A percentile compares a stretch with the other conserved stretches of the same genome.
Conservation (phyloP, 371 early-diverging fungal genomes). For the Catenaria anguillulae region DNA sequence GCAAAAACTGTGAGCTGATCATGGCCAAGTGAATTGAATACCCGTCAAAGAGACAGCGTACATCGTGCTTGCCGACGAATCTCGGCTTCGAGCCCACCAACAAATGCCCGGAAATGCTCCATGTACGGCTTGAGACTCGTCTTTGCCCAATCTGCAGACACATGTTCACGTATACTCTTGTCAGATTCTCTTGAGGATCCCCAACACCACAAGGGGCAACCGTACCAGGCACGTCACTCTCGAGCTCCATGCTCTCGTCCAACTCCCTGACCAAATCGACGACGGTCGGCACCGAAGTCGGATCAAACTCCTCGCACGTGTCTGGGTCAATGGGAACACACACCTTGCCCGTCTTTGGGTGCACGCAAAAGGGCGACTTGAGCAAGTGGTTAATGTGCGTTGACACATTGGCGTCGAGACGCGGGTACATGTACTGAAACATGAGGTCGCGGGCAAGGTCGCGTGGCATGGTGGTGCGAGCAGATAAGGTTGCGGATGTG, state of each 20-base stretch:
- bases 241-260: slow-evolving; percentile 16
- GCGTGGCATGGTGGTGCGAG: neutral
- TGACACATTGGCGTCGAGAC: slow-evolving; percentile 92
- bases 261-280: slow-evolving; percentile 42
- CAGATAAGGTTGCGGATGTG: neutral
- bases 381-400: slow-evolving; percentile 88
- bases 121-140: slow-evolving; percentile 43
- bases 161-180: no score
- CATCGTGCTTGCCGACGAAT: no score
- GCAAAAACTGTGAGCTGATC: no score
- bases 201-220: no score
- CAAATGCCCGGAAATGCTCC: slow-evolving; percentile 50
- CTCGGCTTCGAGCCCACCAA: slow-evolving; percentile 30
- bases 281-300: slow-evolving; percentile 60
- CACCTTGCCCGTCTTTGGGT: slow-evolving; percentile 85
- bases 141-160: slow-evolving; percentile 45
- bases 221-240: neutral
- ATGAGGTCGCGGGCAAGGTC: slow-evolving; percentile 44
- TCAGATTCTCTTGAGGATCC: no score
- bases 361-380: slow-evolving; percentile 97
- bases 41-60: no score
- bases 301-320: slow-evolving; percentile 65
- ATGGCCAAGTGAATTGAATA: no score
- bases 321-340: slow-evolving; percentile 77
- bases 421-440: slow-evolving; percentile 78